Base-by-base conservation (phyloP, 352 stramenopile species). In the Phytophthora cajani region DNA sequence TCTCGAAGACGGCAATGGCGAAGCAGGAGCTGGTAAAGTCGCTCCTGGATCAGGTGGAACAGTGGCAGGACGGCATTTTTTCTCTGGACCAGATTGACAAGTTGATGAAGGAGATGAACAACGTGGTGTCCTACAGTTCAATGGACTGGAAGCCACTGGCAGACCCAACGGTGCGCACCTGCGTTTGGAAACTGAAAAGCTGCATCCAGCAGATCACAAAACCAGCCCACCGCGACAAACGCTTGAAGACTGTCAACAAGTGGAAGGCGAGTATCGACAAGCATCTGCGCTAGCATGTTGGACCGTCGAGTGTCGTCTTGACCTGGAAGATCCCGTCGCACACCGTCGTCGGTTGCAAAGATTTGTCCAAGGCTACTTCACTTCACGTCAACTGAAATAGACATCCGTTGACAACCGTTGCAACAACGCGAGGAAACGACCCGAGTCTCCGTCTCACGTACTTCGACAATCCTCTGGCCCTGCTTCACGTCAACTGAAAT, bases 11-110 rank as follows among this genome's bases (percentile, higher is more conserved):
- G 32, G 56, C 52, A 19, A 47, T 42, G 42, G 38, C 61, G 11
- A 55, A 61, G 11, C 11, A 65, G 10, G 30, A 19, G 0, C 36
- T 23, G 9, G 23, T 78, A 3, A 23, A 32, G 8, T 42, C 12
- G n/a, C 21, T 62, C 32, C 52, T 70, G 36, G 17, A 38, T 36
- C 58, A 72, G 58, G 44, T 69, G 42, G 46, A 71, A 21, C 32
- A 66, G 36, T 79, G 62, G 71, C 66, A 74, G 32, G 64, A 72
- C 40, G 74, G 74, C 0, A 70, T 72, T 63, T 81, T 81, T 32
- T 69, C 71, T 25, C 17, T 79, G 5, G 55, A 72, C 53, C 74
- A 81, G 60, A 6, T 81, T 0, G 67, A 79, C 53, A 72, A 75
- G 32, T 25, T 58, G 46, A 50, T 77, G 0, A 66, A 75, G 32